These are phyloP conservation scores for Fusarium keratoplasticum DNA, from an alignment of 2,329 filamentous ascomycete genomes.

Conservation along the genomic window DNA sequence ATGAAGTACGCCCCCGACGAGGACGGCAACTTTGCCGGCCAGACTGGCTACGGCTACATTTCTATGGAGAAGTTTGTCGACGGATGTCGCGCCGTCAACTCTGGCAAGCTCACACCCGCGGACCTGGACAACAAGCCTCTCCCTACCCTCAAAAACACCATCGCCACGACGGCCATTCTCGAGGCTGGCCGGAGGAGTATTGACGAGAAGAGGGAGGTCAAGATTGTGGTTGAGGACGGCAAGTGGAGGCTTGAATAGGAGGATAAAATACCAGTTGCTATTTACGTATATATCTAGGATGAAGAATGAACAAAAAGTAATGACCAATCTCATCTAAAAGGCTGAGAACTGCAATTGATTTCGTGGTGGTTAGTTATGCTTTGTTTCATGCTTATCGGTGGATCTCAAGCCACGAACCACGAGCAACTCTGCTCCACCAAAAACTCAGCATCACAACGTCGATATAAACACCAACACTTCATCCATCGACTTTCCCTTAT, in stretches of 20 bases:
- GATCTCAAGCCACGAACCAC: conserved; percentile 19
- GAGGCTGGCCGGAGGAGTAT: conserved; percentile 87
- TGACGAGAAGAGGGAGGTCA: conserved; percentile 83
- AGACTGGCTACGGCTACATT: conserved; percentile 92
- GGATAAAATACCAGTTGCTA: conserved; percentile 14
- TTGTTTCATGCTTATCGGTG: conserved; percentile 16
- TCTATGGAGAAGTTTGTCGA: conserved; percentile 97
- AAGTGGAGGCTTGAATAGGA: conserved; percentile 73
- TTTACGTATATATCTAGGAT: conserved; percentile 14
- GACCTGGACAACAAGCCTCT: conserved; percentile 84
- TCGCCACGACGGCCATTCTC: conserved; percentile 91
- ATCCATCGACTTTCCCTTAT: neutral
- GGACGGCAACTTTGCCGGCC: conserved; percentile 92
- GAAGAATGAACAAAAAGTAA: conserved; percentile 32
- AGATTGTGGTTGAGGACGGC: conserved; percentile 75
- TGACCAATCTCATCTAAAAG: conserved; percentile 4
- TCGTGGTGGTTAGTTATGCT: neutral
- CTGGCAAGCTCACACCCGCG: conserved; percentile 76
- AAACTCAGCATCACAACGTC: conserved; percentile 24
- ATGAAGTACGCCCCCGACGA: conserved; percentile 96
- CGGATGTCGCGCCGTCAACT: conserved; percentile 82
- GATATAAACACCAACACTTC: neutral
- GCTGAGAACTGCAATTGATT: neutral
- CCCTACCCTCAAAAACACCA: conserved; percentile 88
- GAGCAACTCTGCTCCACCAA: conserved; percentile 33